These are phyloP conservation scores for Naganishia friedmannii DNA, from an alignment of 768 basidiomycete species.

Conservation along the genomic window DNA sequence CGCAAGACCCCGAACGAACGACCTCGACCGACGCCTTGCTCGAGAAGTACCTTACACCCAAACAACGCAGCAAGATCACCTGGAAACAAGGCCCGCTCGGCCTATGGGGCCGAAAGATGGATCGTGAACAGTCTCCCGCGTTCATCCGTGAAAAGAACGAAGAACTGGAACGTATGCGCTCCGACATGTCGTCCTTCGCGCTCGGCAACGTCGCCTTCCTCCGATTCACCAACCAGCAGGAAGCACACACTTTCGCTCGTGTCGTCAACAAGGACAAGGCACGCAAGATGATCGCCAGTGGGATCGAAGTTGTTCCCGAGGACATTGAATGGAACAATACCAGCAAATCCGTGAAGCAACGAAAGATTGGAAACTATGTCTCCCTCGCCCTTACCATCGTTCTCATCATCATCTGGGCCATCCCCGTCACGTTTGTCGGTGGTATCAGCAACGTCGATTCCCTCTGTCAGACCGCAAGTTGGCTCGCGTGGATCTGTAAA, in stretches of 20 bases:
- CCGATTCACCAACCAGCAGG: slow-evolving; percentile 46
- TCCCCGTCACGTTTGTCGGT: slow-evolving; percentile 49
- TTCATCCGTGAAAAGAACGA: slow-evolving; percentile 48
- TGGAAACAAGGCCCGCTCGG: slow-evolving; percentile 52
- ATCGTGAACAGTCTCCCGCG: slow-evolving; percentile 44
- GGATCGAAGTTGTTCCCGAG: slow-evolving; percentile 51
- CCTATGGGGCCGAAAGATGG: slow-evolving; percentile 48
- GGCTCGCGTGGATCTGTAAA: slow-evolving; percentile 50
- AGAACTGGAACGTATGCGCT: slow-evolving; percentile 40
- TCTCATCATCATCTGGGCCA: slow-evolving; percentile 52
- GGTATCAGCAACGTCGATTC: slow-evolving; percentile 49
- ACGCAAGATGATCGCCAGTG: slow-evolving; percentile 38
- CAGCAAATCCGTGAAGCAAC: slow-evolving; percentile 48
- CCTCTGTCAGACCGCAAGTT: slow-evolving; percentile 43
- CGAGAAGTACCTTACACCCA: slow-evolving; percentile 45
- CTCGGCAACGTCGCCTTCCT: slow-evolving; percentile 50
- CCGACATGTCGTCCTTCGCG: slow-evolving; percentile 33
- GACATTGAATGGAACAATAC: slow-evolving; percentile 52
- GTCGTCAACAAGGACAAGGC: slow-evolving; percentile 45
- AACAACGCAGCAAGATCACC: slow-evolving; percentile 43
- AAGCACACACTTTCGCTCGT: slow-evolving; percentile 50
- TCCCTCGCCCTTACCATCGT: slow-evolving; percentile 50
- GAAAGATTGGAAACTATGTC: slow-evolving; percentile 42
- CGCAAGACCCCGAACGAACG: slow-evolving; percentile 8
- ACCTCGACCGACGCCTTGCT: slow-evolving; percentile 34